Conservation (phyloP, 2,329 filamentous ascomycete species). For the Alternaria sp. region DNA sequence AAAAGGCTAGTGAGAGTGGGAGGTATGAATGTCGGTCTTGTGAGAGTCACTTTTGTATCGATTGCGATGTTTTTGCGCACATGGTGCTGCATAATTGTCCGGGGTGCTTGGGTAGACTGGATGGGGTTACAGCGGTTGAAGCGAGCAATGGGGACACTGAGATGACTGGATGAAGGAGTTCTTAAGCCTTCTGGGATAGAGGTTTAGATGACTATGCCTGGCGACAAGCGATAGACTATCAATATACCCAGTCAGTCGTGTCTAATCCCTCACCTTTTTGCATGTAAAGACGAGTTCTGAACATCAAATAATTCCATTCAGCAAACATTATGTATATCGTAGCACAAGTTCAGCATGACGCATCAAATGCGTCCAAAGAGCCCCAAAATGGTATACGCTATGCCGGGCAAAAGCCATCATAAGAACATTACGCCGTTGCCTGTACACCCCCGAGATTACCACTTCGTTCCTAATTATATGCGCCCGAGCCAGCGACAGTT, state of each 20-base stretch:
- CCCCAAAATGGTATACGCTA: constrained; percentile 49
- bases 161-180: constrained; percentile 30
- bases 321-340: constrained; percentile 46
- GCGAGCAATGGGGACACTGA: constrained; percentile 35
- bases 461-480: constrained; percentile 41
- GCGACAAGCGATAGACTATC: not conserved
- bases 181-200: not conserved
- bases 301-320: constrained; percentile 12
- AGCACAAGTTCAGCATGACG: constrained; percentile 36
- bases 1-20: constrained; percentile 75
- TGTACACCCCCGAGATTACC: constrained; percentile 25
- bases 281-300: not conserved
- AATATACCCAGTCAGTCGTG: not conserved
- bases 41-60: constrained; percentile 91
- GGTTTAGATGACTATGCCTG: not conserved
- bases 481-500: constrained; percentile 46
- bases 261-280: not conserved
- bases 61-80: constrained; percentile 95
- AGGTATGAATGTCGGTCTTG: constrained; percentile 92
- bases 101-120: constrained; percentile 69
- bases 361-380: constrained; percentile 33
- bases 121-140: constrained; percentile 10
- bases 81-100: constrained; percentile 96
- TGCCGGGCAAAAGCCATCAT: constrained; percentile 45
- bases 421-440: constrained; percentile 42